These are phyloP conservation scores for Nicotiana paniculata DNA, from an alignment of 257 asterid species.

Conservation along the genomic window DNA sequence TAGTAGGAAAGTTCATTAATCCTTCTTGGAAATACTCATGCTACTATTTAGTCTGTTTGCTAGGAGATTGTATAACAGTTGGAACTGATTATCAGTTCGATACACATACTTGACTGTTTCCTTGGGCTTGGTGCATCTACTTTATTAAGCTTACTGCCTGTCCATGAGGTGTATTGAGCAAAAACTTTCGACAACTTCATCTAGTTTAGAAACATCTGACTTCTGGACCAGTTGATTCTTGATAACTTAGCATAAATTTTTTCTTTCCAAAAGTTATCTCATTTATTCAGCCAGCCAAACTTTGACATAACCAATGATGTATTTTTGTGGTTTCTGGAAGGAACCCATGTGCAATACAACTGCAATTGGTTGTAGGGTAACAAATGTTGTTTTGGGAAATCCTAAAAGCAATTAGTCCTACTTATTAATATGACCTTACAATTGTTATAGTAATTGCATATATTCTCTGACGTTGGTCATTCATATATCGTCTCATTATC, in stretches of 20 bases:
- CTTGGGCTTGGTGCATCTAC: neutral
- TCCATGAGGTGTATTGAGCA: neutral
- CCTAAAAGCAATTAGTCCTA: neutral
- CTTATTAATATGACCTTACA: neutral
- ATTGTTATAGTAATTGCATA: neutral
- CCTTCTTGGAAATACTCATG: neutral
- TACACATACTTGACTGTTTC: neutral
- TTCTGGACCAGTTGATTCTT: neutral
- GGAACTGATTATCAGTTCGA: neutral
- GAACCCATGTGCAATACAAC: neutral
- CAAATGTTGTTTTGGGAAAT: neutral
- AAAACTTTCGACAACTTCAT: neutral
- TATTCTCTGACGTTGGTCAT: neutral
- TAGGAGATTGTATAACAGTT: neutral
- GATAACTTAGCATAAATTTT: neutral
- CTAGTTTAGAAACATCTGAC: neutral
- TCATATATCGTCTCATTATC: neutral
- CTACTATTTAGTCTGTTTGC: neutral
- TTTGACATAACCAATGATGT: neutral
- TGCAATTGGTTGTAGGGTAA: neutral
- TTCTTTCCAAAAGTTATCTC: neutral
- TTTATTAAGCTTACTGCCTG: neutral
- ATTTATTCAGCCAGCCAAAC: neutral
- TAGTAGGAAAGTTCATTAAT: neutral
- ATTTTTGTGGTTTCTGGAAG: neutral